These are phyloP conservation scores for Schizonepeta tenuifolia DNA, from an alignment of 257 asterid genomes.

Conservation along the genomic window DNA sequence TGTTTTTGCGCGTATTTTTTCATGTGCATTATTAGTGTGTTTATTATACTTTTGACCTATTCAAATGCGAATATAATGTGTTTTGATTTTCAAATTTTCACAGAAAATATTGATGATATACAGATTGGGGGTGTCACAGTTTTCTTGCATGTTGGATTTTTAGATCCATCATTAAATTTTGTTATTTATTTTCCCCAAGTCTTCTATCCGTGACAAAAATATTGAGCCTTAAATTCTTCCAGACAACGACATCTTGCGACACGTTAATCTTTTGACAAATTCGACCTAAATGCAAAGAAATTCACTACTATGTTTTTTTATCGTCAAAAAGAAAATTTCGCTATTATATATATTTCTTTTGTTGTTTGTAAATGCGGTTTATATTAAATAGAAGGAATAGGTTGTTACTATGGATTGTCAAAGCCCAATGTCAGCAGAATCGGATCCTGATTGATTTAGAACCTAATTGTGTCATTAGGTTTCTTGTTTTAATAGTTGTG, in stretches of 20 bases:
- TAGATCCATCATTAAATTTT: neutral
- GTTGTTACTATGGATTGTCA: no score
- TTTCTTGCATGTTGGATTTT: slow-evolving; percentile 26
- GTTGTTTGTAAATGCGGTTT: neutral
- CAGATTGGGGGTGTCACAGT: slow-evolving; percentile 11
- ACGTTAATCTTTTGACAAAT: slow-evolving; percentile 13
- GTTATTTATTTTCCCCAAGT: slow-evolving; percentile 4
- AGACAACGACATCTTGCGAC: slow-evolving; percentile 6
- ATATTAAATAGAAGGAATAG: no score
- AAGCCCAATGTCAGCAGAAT: neutral
- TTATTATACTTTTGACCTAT: slow-evolving; percentile 20
- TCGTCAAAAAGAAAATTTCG: no score
- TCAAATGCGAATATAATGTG: neutral
- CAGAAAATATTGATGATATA: neutral
- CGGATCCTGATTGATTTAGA: no score
- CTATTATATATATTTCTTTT: no score
- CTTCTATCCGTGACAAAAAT: slow-evolving; percentile 36
- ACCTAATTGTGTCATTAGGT: no score
- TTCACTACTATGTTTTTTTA: neutral
- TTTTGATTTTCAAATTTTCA: neutral
- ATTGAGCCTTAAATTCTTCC: slow-evolving; percentile 21
- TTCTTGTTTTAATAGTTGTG: neutral
- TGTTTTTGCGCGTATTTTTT: slow-evolving; percentile 8
- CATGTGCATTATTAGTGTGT: neutral
- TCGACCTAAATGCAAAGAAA: neutral